Percentiles rank a stretch among this genome's conserved stretches.
phyloP scores from a whole-genome alignment of 169 alveolate genomes.

The Eimeria necatrix region DNA sequence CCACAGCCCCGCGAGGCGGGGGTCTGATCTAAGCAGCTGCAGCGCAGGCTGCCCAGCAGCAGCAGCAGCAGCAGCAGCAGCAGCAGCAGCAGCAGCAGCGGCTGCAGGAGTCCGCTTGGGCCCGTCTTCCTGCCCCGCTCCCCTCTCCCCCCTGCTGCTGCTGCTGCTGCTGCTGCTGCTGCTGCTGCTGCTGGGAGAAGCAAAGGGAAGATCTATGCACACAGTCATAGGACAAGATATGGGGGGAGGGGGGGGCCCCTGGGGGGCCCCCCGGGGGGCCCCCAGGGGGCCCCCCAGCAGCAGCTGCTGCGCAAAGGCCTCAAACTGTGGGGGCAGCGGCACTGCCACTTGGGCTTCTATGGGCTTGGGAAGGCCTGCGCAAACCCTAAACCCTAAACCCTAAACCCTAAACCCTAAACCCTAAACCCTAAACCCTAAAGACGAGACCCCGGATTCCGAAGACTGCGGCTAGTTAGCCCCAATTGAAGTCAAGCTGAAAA shows the following conservation, averaged over 20 bases:
- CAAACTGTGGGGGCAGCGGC: slow-evolving; percentile 32
- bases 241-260: too few species aligned
- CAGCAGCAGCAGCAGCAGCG: neutral
- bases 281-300: neutral
- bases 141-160: too few species aligned
- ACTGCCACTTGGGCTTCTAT: slow-evolving; percentile 40
- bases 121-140: neutral
- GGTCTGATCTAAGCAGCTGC: too few species aligned
- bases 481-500: too few species aligned
- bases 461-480: too few species aligned
- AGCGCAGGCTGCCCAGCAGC: neutral
- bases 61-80: neutral
- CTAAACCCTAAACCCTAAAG: too few species aligned
- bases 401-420: too few species aligned
- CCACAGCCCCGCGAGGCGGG: neutral
- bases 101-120: neutral
- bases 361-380: slow-evolving; percentile 52
- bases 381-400: neutral
- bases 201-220: slow-evolving; percentile 54
- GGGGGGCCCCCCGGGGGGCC: neutral
- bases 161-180: neutral
- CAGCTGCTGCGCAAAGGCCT: neutral
- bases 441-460: too few species aligned
- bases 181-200: neutral
- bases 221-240: too few species aligned